phyloP scores from a whole-genome alignment of 1,284 basidiomycete species.

The Peniophora sp. region DNA sequence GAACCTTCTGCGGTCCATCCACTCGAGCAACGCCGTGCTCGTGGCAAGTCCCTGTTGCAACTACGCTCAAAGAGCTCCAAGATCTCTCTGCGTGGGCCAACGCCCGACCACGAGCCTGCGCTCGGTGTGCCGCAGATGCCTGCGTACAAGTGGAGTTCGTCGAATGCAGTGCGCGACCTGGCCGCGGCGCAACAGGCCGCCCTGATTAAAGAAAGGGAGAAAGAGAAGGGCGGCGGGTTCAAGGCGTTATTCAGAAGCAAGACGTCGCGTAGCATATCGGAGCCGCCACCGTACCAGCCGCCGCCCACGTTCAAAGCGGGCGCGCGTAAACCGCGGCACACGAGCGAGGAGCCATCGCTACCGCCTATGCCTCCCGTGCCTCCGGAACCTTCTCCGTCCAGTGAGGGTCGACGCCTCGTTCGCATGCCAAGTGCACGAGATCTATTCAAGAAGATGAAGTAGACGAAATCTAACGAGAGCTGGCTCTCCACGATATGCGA shows the following conservation, averaged over 20 bases:
- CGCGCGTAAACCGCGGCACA: not conserved
- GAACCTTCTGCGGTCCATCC: not conserved
- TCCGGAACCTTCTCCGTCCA: not conserved
- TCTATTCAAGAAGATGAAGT: not conserved
- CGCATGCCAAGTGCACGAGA: not conserved
- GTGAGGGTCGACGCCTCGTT: not conserved
- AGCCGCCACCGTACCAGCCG: not conserved
- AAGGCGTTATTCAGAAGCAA: not conserved
- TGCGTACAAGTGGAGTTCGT: not conserved
- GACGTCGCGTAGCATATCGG: not conserved
- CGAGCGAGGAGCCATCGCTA: not conserved
- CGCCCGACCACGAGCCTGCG: not conserved
- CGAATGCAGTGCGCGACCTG: not conserved
- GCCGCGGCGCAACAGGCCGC: not conserved
- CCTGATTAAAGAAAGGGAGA: not conserved
- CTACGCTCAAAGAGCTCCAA: not conserved
- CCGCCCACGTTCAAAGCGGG: not conserved
- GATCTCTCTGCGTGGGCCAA: not conserved
- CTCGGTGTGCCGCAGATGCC: not conserved
- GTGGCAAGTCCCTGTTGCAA: not conserved
- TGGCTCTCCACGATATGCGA: no score
- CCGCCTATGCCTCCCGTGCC: not conserved
- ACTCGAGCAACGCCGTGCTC: not conserved
- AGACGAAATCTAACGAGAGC: not conserved
- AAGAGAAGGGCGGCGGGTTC: not conserved